phyloP scores from a whole-genome alignment of 2,329 filamentous ascomycete species.

The Monosporascus sp. region DNA sequence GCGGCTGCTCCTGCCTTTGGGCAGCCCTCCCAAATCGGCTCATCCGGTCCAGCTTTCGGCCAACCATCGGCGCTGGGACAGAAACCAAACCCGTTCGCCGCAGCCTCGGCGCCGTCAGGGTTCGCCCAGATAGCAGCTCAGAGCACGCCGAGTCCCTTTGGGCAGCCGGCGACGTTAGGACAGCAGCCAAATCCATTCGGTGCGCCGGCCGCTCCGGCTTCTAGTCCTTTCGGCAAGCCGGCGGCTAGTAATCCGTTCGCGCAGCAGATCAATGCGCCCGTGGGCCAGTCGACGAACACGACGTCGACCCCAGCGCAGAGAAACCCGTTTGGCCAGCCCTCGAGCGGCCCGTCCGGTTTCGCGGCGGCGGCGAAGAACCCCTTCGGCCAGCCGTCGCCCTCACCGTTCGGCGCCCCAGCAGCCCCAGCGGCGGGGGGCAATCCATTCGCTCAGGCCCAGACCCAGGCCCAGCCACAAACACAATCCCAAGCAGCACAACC shows the following conservation, averaged over 20 bases:
- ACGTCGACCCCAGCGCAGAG: conserved; percentile 12
- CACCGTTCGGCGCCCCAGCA: conserved; percentile 6
- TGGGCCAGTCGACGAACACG: conserved; percentile 22
- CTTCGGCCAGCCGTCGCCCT: conserved; percentile 26
- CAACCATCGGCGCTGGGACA: conserved; percentile 31
- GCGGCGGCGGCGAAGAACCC: conserved; percentile 14
- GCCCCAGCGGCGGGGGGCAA: conserved; percentile 9
- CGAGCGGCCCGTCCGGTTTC: conserved; percentile 8
- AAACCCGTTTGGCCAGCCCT: conserved; percentile 23
- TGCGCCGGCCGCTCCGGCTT: conserved; percentile 9
- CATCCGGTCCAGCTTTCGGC: conserved; percentile 30
- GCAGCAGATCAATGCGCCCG: conserved; percentile 17
- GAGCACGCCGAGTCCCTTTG: conserved; percentile 25
- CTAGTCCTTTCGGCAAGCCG: conserved; percentile 24
- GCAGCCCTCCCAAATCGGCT: conserved; percentile 22
- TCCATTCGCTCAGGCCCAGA: conserved; percentile 17
- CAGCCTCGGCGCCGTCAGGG: conserved; percentile 18
- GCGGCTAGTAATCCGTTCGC: conserved; percentile 26
- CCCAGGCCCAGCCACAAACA: conserved; percentile 5
- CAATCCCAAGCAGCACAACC: conserved; percentile 11
- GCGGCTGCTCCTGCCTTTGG: conserved; percentile 23
- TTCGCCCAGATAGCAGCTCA: conserved; percentile 21
- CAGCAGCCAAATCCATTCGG: conserved; percentile 22
- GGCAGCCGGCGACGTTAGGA: conserved; percentile 30
- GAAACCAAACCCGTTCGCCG: conserved; percentile 14